Percentiles rank a stretch among this genome's conserved stretches.
These are phyloP conservation scores for Zelopaecilomyces penicillatus DNA, from an alignment of 2,329 filamentous ascomycete genomes.

Conservation along the genomic window DNA sequence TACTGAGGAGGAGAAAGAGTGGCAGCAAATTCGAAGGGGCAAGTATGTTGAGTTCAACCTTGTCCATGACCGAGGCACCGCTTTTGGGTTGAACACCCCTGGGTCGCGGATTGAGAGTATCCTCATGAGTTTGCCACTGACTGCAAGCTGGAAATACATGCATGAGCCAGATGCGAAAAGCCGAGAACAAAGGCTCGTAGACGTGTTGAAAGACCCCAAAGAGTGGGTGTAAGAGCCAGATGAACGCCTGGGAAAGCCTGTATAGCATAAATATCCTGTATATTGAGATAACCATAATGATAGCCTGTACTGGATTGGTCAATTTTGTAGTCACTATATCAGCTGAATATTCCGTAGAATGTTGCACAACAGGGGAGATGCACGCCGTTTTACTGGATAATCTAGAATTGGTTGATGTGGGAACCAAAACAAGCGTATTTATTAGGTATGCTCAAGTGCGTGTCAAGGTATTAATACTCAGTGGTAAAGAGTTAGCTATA, in stretches of 20 bases:
- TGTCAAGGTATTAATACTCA: no score
- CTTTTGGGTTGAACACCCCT: conserved; percentile 88
- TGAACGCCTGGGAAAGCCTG: neutral
- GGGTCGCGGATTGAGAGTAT: conserved; percentile 92
- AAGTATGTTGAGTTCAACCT: conserved; percentile 98
- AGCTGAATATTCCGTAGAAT: no score
- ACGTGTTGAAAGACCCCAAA: conserved; percentile 57
- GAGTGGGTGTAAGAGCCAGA: conserved; percentile 50
- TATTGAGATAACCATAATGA: conserved; percentile 10
- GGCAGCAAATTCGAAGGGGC: conserved; percentile 93
- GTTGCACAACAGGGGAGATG: no score
- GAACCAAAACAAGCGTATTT: no score
- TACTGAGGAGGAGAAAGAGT: conserved; percentile 78
- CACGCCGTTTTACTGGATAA: no score
- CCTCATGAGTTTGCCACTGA: conserved; percentile 90
- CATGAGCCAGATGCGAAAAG: conserved; percentile 69
- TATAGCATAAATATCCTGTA: neutral
- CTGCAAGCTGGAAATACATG: conserved; percentile 95
- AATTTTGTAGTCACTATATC: no score
- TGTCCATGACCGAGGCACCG: conserved; percentile 89
- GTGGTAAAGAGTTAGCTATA: no score
- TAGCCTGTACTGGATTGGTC: neutral
- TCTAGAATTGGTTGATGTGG: no score
- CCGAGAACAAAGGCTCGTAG: conserved; percentile 71
- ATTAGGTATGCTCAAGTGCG: no score